phyloP scores from a whole-genome alignment of 2,329 filamentous ascomycete genomes.

The Didymella arachidicola region DNA sequence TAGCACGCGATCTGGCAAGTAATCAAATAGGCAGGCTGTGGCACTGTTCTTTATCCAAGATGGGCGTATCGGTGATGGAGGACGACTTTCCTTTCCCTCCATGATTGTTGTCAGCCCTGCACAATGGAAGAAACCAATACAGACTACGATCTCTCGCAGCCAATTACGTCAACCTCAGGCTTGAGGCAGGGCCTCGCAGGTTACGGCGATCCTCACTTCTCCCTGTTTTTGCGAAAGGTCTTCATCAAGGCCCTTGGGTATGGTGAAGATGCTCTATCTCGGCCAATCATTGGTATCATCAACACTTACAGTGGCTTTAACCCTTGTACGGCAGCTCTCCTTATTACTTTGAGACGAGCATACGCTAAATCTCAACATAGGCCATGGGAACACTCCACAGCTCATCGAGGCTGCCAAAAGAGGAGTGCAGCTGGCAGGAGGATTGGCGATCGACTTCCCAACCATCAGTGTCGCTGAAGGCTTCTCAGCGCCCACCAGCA shows the following conservation, averaged over 20 bases:
- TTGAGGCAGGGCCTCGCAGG: constrained; percentile 70
- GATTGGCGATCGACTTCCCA: constrained; percentile 74
- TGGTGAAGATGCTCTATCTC: constrained; percentile 72
- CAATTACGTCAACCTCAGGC: constrained; percentile 60
- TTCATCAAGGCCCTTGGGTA: constrained; percentile 81
- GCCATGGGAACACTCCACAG: constrained; percentile 75
- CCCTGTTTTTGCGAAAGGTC: constrained; percentile 75
- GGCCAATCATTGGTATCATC: constrained; percentile 77
- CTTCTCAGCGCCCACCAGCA: constrained; percentile 75
- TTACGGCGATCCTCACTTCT: constrained; percentile 79
- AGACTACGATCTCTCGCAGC: constrained; percentile 67
- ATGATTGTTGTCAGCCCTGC: not conserved
- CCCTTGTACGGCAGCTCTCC: constrained; percentile 55
- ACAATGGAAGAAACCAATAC: constrained; percentile 15
- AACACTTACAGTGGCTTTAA: constrained; percentile 78
- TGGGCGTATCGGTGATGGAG: not conserved
- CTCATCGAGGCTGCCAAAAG: constrained; percentile 74
- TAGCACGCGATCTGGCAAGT: constrained; percentile 19
- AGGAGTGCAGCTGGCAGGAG: constrained; percentile 71
- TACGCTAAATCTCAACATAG: not conserved
- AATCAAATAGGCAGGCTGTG: not conserved
- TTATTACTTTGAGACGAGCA: not conserved
- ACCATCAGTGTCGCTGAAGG: constrained; percentile 76
- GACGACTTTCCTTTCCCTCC: not conserved
- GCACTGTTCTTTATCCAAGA: constrained; percentile 4